Percentiles rank a stretch among this genome's conserved stretches.
These are phyloP conservation scores for Triticum turgidum DNA, from an alignment of 176 grass and related monocot genomes.

Conservation along the genomic window DNA sequence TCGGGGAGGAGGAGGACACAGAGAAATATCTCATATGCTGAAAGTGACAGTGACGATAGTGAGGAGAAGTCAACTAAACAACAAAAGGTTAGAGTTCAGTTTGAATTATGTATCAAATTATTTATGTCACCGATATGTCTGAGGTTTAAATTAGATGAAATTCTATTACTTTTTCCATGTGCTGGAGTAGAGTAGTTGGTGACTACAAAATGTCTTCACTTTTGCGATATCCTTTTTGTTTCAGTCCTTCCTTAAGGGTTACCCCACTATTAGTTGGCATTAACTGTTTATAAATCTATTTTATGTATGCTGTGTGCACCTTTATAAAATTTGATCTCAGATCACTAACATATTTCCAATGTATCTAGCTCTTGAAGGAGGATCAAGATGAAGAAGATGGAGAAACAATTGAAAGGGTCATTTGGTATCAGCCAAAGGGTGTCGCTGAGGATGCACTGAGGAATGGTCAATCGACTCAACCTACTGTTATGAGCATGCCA, in stretches of 20 bases:
- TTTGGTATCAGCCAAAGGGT: constrained; percentile 91
- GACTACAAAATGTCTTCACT: background rate
- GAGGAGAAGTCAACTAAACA: constrained; percentile 75
- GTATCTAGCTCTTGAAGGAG: constrained; percentile 65
- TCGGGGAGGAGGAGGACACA: constrained; percentile 77
- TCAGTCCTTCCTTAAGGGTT: background rate
- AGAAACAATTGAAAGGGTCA: constrained; percentile 90
- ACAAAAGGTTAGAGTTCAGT: constrained; percentile 63
- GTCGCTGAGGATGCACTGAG: constrained; percentile 70
- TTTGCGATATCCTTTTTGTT: constrained; percentile 5
- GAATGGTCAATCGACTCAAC: constrained; percentile 63
- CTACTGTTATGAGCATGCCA: constrained; percentile 62
- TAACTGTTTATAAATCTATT: background rate
- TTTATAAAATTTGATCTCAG: background rate
- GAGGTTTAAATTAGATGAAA: background rate
- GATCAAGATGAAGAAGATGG: constrained; percentile 80
- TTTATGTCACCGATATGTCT: constrained; percentile 1
- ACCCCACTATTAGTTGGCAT: background rate
- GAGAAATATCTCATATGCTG: constrained; percentile 92
- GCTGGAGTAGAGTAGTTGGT: background rate
- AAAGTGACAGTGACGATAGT: constrained; percentile 94
- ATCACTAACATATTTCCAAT: constrained; percentile 14
- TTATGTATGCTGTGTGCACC: background rate
- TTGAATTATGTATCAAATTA: constrained; percentile 18
- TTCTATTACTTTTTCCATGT: background rate